Percentiles rank a stretch among this genome's conserved stretches.
Conservation (phyloP, 2,329 filamentous ascomycete species). For the Gaeumannomyces sp. region DNA sequence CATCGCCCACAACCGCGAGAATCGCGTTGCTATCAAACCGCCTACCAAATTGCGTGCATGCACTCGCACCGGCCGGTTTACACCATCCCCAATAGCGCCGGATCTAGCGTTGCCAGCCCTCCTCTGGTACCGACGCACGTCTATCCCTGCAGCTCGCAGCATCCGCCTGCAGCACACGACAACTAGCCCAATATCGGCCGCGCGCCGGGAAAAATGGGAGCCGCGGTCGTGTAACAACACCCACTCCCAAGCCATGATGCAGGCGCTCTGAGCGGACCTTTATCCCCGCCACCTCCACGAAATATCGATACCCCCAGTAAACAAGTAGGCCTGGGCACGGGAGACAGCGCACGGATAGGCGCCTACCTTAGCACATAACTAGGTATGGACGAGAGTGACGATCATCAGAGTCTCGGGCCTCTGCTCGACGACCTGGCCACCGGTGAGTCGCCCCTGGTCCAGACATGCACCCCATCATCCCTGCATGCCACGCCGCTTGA, state of each 20-base stretch:
- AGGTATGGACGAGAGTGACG: neutral
- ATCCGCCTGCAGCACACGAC: neutral
- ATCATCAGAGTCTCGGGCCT: neutral
- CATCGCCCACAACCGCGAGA: neutral
- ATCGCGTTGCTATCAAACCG: neutral
- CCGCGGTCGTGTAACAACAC: neutral
- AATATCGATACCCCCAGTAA: neutral
- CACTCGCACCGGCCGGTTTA: neutral
- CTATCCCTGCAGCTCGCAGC: neutral
- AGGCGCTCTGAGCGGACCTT: neutral
- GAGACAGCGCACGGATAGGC: neutral
- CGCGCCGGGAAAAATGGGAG: neutral
- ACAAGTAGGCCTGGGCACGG: too few relatives aligned
- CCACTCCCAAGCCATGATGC: neutral
- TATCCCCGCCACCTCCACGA: neutral
- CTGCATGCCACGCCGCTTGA: too few relatives aligned
- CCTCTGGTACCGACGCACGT: neutral
- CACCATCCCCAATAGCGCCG: neutral
- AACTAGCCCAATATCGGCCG: neutral
- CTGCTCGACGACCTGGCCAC: slow-evolving; percentile 1
- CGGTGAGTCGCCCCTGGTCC: neutral
- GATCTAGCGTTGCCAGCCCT: neutral
- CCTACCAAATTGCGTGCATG: neutral
- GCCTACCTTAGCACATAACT: neutral
- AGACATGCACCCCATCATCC: neutral